phyloP scores from a whole-genome alignment of 2,329 filamentous ascomycete genomes.

The Pestalotiopsis sp. region DNA sequence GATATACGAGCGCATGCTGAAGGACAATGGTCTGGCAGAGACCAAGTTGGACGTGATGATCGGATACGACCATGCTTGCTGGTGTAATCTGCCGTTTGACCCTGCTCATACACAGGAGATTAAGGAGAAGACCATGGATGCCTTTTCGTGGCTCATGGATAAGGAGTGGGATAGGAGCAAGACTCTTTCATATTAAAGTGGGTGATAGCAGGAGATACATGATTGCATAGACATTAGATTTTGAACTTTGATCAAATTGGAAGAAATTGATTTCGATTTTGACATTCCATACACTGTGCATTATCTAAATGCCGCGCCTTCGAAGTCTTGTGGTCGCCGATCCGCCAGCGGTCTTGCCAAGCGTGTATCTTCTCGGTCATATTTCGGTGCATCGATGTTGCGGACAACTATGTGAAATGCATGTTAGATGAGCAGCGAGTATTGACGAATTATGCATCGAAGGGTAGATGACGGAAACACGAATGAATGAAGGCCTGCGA shows the following conservation, averaged over 20 bases:
- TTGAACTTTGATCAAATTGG: background rate
- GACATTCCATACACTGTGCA: too few relatives aligned
- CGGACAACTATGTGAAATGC: background rate
- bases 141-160: background rate
- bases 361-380: background rate
- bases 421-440: background rate
- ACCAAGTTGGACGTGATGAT: background rate
- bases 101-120: background rate
- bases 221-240: background rate
- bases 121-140: background rate
- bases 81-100: background rate
- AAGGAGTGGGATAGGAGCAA: background rate
- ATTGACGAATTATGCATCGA: too few relatives aligned
- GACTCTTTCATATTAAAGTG: background rate
- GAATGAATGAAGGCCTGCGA: background rate
- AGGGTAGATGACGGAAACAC: too few relatives aligned
- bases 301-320: background rate
- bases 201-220: background rate
- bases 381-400: constrained; percentile 2
- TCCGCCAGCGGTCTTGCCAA: background rate
- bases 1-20: constrained; percentile 7
- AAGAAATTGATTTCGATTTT: too few relatives aligned
- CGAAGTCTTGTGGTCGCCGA: background rate
- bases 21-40: background rate
- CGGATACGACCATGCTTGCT: background rate